Conservation (phyloP, 208 protist species). For the Leishmania gerbilli region DNA sequence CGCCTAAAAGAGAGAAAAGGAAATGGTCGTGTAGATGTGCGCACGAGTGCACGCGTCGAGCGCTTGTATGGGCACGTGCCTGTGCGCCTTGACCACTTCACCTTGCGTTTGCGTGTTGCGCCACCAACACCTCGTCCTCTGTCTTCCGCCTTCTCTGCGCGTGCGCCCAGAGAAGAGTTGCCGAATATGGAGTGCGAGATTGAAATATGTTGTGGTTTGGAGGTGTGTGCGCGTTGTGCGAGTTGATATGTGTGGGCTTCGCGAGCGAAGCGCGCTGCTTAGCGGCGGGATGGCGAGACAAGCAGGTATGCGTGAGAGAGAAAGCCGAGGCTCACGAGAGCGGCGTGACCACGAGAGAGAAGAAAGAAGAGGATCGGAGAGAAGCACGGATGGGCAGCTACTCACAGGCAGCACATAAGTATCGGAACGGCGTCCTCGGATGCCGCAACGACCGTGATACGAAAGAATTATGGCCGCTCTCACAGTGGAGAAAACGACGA, state of each 20-base stretch:
- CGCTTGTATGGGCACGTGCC: background rate
- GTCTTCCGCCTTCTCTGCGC: background rate
- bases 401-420: background rate
- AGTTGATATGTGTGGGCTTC: background rate
- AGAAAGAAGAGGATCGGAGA: background rate
- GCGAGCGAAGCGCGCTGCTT: background rate
- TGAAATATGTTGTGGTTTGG: background rate
- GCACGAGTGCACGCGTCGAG: background rate
- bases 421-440: background rate
- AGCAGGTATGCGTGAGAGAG: background rate
- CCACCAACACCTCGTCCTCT: background rate
- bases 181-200: background rate
- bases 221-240: background rate
- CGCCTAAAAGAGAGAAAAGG: background rate
- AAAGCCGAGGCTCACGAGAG: background rate
- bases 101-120: background rate
- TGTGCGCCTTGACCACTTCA: background rate
- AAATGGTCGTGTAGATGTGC: background rate
- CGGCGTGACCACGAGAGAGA: background rate
- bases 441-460: background rate
- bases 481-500: background rate
- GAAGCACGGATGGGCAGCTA: background rate
- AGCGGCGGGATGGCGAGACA: background rate
- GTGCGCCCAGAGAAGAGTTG: background rate
- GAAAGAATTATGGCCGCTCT: background rate